Evolutionary conservation across 2,329 filamentous ascomycete species (phyloP), one percentile per base, ranked within the genome.

Genomic region (Penicillium crustosum): DNA sequence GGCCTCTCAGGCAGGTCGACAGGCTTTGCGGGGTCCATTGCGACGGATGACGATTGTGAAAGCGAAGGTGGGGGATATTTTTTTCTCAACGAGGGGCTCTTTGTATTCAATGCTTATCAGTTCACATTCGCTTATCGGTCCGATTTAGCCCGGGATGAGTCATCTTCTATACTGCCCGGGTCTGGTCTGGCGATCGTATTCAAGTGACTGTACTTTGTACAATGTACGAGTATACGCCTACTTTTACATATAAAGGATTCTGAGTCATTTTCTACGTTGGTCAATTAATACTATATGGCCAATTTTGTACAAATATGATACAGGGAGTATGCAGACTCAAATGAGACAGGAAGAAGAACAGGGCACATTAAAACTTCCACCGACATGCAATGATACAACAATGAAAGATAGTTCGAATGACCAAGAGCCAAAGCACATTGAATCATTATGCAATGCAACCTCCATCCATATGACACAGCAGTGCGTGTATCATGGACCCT

Each of bases 111-210:
- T 66, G 60, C 65, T 67, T 67, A 67, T 67, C 65, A 67, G 65
- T 63, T 54, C 49, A 54, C 60, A 59, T 64, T 67, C 65, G 64
- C 65, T 64, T 65, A 61, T 67, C 65, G 61, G 64, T 57, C 64
- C 64, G 64, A 66, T 66, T 59, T 60, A 66, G 58, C 60, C 62
- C 60, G 61, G 66, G 66, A 68, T 64, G 65, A 67, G 55, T 67
- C 65, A 67, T 61, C 53, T 9, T 50, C 7, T 48, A 49, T 41
- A 13, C 42, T 36, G 31, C 17, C 41, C 6, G 5, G 25, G 10
- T 33, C 25, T 9, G 27, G 10, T 6, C 3, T 25, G 6, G 8
- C 15, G 49, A 13, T 17, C 27, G 31, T 25, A 27, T 29, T 9
- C 9, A 21, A n/a, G 42, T 44, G 17, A 21, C 15, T 7, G 35